phyloP scores from a whole-genome alignment of 1,284 basidiomycete genomes.

The Heliocybe sulcata region DNA sequence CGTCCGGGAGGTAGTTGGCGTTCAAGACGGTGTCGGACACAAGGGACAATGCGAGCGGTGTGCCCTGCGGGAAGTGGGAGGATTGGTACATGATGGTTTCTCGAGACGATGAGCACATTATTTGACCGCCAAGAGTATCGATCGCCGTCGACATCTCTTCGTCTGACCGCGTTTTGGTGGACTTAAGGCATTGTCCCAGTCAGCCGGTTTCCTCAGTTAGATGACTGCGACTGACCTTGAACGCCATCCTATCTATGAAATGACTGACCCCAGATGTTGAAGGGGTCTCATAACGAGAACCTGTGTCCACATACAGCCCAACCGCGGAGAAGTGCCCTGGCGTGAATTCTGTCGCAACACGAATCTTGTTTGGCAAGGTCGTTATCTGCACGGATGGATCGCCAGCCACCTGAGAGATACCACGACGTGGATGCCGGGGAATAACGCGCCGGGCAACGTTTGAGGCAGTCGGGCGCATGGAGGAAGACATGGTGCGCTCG shows the following conservation, averaged over 20 bases:
- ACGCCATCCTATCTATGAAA: slow-evolving; percentile 92
- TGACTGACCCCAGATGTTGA: slow-evolving; percentile 82
- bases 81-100: slow-evolving; percentile 99
- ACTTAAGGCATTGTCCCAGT: slow-evolving; percentile 31
- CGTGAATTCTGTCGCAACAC: slow-evolving; percentile 87
- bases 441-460: neutral
- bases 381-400: slow-evolving; percentile 53
- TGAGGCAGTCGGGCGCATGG: slow-evolving; percentile 5
- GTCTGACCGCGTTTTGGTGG: slow-evolving; percentile 49
- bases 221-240: slow-evolving; percentile 62
- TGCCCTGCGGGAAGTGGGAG: slow-evolving; percentile 84
- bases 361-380: slow-evolving; percentile 85
- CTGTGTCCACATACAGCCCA: slow-evolving; percentile 92
- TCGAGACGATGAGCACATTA: slow-evolving; percentile 85
- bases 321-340: slow-evolving; percentile 95
- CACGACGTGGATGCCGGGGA: slow-evolving; percentile 7
- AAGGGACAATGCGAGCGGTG: slow-evolving; percentile 78
- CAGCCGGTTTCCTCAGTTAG: slow-evolving; percentile 2
- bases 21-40: slow-evolving; percentile 90
- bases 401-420: slow-evolving; percentile 11
- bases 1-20: slow-evolving; percentile 71
- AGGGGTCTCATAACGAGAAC: slow-evolving; percentile 84
- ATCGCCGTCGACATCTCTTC: slow-evolving; percentile 82
- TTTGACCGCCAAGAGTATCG: slow-evolving; percentile 86
- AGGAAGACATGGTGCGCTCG: slow-evolving; percentile 5